Base-by-base conservation (phyloP, 164 flowering plant genomes). In the Vitis rupestris region DNA sequence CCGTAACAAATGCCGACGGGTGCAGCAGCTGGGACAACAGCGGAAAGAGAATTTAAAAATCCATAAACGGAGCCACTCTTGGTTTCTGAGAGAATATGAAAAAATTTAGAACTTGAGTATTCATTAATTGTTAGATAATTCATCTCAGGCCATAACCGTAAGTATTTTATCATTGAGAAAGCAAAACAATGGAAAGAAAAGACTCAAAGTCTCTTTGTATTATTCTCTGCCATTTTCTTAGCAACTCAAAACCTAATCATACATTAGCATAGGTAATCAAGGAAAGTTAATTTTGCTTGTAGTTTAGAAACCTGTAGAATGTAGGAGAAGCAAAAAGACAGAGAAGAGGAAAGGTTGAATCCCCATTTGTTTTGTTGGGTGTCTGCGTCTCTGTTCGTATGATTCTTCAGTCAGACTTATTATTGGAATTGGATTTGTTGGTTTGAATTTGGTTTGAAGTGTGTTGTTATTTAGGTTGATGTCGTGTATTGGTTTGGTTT, bases 1-100 rank as follows among this genome's bases (percentile, higher is more conserved):
- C 90, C 90, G 60, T 84, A 84, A 73, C 84, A 80, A 50, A 84
- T 66, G n/a, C 90, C 89, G 3, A 79, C 50, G 9, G 79, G 74
- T 64, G 78, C 80, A 60, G 75, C 81, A 53, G 63, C 83, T 79
- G 81, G 64, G 17, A 53, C 23, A 59, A 8, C 15, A 50, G 66
- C 48, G 14, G 53, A 64, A 19, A 59, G 31, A 50, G 47, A 53
- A 12, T 10, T 53, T 53, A 2, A 12, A 53, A 53, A 53, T 37
- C 44, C 0, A 37, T 37, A 37, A 37, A 37, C 5, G 7, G 0
- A 3, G 44, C 27, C 27, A 23, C 27, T 23, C 27, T 23, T 1
- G 27, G 27, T 1, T 23, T 23, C 27, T 23, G 27, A 23, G 27
- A 23, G 27, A 23, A 37, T 6, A 37, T 37, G 44, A 37, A 37